Conservation (phyloP, 2,329 filamentous ascomycete species). For the Phyllosticta citriasiana region DNA sequence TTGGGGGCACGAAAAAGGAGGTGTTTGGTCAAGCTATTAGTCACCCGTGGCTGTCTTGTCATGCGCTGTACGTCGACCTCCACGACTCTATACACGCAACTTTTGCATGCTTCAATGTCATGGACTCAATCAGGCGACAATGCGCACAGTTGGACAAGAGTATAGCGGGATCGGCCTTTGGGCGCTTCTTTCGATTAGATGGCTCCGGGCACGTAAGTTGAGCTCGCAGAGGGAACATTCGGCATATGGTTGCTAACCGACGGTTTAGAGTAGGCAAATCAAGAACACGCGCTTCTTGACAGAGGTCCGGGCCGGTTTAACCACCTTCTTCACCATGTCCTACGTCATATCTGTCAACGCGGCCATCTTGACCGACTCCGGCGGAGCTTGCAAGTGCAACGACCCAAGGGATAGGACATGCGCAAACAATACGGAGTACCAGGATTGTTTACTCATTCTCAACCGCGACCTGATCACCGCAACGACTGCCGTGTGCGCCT, state of each 20-base stretch:
- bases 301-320: slow-evolving; percentile 71
- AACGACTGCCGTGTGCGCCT: slow-evolving; percentile 69
- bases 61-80: background rate
- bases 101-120: background rate
- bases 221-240: slow-evolving; percentile 57
- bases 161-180: slow-evolving; percentile 25
- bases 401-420: slow-evolving; percentile 44
- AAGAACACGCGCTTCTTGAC: slow-evolving; percentile 72
- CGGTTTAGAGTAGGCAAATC: slow-evolving; percentile 52
- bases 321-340: slow-evolving; percentile 54
- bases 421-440: slow-evolving; percentile 46
- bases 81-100: background rate
- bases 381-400: slow-evolving; percentile 65
- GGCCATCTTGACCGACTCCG: slow-evolving; percentile 42
- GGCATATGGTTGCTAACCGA: slow-evolving; percentile 72
- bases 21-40: background rate
- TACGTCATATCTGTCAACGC: slow-evolving; percentile 61
- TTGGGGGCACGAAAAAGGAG: background rate
- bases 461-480: slow-evolving; percentile 74
- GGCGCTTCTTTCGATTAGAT: slow-evolving; percentile 59
- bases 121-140: slow-evolving; percentile 11
- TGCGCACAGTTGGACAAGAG: slow-evolving; percentile 10
- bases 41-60: background rate
- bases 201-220: slow-evolving; percentile 67
- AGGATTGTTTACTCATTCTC: slow-evolving; percentile 49